A percentile compares a stretch with the other conserved stretches of the same genome.
Evolutionary conservation across 1,284 basidiomycete species (phyloP).

Genomic region (Ustilago vetiveriae): DNA sequence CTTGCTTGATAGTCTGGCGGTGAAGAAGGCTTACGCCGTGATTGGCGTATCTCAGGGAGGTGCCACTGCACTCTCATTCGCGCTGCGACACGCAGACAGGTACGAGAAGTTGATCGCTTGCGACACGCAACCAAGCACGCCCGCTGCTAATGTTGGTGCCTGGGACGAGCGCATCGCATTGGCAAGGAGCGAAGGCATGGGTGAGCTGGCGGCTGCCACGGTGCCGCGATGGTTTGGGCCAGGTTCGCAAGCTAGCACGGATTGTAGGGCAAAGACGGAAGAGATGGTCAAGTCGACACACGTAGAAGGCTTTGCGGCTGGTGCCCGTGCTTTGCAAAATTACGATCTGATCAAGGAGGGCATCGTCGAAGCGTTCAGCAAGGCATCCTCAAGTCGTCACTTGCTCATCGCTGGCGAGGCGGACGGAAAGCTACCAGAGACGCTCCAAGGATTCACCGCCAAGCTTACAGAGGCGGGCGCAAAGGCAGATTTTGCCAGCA

Average conservation of each 20-base stretch:
- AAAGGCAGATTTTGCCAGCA: constrained; percentile 59
- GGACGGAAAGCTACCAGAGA: constrained; percentile 68
- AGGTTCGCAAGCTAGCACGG: constrained; percentile 55
- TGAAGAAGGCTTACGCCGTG: constrained; percentile 63
- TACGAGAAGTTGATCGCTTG: constrained; percentile 67
- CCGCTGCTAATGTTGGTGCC: constrained; percentile 67
- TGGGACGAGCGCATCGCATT: constrained; percentile 69
- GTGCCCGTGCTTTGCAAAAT: constrained; percentile 68
- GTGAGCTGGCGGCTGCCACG: constrained; percentile 66
- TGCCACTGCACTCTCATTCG: constrained; percentile 68
- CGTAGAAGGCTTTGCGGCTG: constrained; percentile 68
- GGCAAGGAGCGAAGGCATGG: constrained; percentile 63
- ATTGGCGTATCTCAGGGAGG: constrained; percentile 70
- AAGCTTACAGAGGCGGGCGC: constrained; percentile 61
- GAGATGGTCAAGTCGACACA: constrained; percentile 64
- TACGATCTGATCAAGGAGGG: constrained; percentile 67
- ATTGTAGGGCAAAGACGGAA: constrained; percentile 40
- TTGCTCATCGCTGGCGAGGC: constrained; percentile 68
- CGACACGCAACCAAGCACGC: constrained; percentile 68
- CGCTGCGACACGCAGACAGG: constrained; percentile 64
- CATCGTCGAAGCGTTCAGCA: constrained; percentile 57
- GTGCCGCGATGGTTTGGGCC: constrained; percentile 68
- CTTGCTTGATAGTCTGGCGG: constrained; percentile 65
- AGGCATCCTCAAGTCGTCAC: constrained; percentile 33
- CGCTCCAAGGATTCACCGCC: constrained; percentile 61